Base-by-base conservation (phyloP, 2,329 filamentous ascomycete genomes). In the Colletotrichum liaoningense region DNA sequence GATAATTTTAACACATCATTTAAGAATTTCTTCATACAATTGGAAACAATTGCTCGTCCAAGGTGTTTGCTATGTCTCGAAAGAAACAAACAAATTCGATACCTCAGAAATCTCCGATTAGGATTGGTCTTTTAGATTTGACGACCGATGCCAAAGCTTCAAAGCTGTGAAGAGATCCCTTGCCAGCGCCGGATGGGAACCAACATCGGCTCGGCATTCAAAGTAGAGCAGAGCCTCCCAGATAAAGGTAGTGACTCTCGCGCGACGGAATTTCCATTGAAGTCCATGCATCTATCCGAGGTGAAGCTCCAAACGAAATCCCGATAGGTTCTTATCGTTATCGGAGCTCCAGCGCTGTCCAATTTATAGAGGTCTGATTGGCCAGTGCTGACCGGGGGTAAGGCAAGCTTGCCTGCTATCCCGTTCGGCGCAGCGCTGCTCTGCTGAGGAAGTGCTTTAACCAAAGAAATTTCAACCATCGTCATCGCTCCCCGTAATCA, bases 381-480 rank as follows among this genome's bases (percentile, higher is more conserved):
- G 73, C 22, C 30, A 19, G 60, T 6, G 3, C 11, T n/a, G 59
- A 65, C 69, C 46, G n/a, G 64, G 67, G 69, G 16, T 16, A 42
- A 70, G 58, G 67, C 67, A 73, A 74, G 68, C 72, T 72, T 66
- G 42, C 42, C 42, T 49, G 42, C 42, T 11, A 49, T 49, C 42
- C 3, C 7, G 42, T 49, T 22, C 42, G 3, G 42, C 42, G 42
- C 60, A 33, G 46, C 60, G 46, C 42, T 54, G 33, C 46, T 33
- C 46, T 33, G n/a, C 46, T 56, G 30, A 42, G 30, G 54, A 66
- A 63, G 38, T 24, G 56, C 57, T 33, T 42, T 62, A 49, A 28
- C 67, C 60, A 67, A 75, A 75, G 74, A 75, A 75, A 75, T 74
- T 75, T 75, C 72, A 19, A 42, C 7, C 42, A 74, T 74, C 71